phyloP scores from a whole-genome alignment of 1,284 basidiomycete genomes.

The Malassezia japonica region DNA sequence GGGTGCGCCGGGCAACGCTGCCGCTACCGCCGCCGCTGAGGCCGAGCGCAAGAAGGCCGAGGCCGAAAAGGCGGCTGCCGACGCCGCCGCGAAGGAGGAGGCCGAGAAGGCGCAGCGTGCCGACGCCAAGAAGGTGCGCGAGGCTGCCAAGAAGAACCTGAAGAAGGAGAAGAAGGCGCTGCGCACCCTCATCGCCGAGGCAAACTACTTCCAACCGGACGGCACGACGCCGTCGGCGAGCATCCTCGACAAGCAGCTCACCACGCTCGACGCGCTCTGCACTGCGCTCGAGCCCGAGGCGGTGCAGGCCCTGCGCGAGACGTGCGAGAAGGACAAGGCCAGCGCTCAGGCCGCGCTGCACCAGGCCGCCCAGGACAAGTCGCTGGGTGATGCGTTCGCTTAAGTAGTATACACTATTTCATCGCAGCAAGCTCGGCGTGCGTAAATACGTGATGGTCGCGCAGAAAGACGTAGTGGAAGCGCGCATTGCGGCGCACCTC shows the following conservation, averaged over 20 bases:
- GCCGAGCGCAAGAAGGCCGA: constrained; percentile 59
- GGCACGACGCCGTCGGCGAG: constrained; percentile 51
- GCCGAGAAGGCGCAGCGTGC: constrained; percentile 56
- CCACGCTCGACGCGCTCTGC: constrained; percentile 54
- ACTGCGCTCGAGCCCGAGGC: constrained; percentile 53
- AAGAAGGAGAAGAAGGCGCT: constrained; percentile 47
- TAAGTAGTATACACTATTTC: constrained; percentile 12
- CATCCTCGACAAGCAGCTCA: constrained; percentile 54
- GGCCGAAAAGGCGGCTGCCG: constrained; percentile 60
- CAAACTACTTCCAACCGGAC: constrained; percentile 56
- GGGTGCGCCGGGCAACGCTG: constrained; percentile 19
- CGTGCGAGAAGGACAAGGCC: constrained; percentile 47
- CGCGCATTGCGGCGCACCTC: background rate
- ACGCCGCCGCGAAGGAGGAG: constrained; percentile 58
- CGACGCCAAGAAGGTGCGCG: constrained; percentile 88
- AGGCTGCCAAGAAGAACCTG: constrained; percentile 52
- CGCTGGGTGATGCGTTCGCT: constrained; percentile 37
- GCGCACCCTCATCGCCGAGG: constrained; percentile 51
- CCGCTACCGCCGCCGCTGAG: constrained; percentile 30
- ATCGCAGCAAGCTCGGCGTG: constrained; percentile 4
- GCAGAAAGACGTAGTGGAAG: background rate
- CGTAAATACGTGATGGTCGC: constrained; percentile 4
- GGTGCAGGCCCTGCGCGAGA: constrained; percentile 53
- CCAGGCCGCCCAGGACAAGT: constrained; percentile 51
- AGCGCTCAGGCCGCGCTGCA: constrained; percentile 51